Evolutionary conservation across 2,329 filamentous ascomycete genomes (phyloP), one percentile per base, ranked within the genome.

Genomic region (Fusarium veterinarium): DNA sequence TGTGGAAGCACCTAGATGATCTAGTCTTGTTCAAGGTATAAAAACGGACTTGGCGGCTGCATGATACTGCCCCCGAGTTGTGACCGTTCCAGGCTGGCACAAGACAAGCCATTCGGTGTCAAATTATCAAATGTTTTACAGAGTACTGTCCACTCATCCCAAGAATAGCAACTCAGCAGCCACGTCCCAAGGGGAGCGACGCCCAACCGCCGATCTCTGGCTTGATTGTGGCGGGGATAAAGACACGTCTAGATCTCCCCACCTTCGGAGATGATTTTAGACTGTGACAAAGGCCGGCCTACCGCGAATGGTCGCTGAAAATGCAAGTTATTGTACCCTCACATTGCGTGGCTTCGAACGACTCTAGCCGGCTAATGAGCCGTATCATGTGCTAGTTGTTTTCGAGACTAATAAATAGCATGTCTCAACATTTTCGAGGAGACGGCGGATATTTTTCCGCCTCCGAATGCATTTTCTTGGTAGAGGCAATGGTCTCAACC

Each of bases 121-220:
- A 58, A 46, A 28, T 59, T 57, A 62, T 25, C 31, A 48, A 60
- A 40, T 62, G 51, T 38, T 45, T 52, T 49, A n/a, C n/a, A n/a
- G n/a, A n/a, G n/a, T n/a, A 23, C 19, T 60, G 49, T 30, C 66
- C 48, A 48, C 33, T 33, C 57, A 37, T 61, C 59, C 66, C 66
- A 71, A 73, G 49, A 73, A 73, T 67, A 73, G 70, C 38, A 67
- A 63, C 48, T 31, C 31, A 63, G 56, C 70, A 63, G 52, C 70
- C 60, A 61, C 52, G 56, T 52, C 70, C 55, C 41, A 67, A 53
- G 20, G 40, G 25, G 38, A 65, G 46, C 51, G 33, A 48, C 57
- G 55, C 70, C 53, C 48, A 64, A 64, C 70, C 66, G 62, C 45
- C 45, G 56, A 73, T 68, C 71, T 60, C 66, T 71, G 56, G 40